Evolutionary conservation across 495 filamentous ascomycete genomes (phyloP), one percentile per base, ranked within the genome.

Genomic region (Amniculicola lignicola): DNA sequence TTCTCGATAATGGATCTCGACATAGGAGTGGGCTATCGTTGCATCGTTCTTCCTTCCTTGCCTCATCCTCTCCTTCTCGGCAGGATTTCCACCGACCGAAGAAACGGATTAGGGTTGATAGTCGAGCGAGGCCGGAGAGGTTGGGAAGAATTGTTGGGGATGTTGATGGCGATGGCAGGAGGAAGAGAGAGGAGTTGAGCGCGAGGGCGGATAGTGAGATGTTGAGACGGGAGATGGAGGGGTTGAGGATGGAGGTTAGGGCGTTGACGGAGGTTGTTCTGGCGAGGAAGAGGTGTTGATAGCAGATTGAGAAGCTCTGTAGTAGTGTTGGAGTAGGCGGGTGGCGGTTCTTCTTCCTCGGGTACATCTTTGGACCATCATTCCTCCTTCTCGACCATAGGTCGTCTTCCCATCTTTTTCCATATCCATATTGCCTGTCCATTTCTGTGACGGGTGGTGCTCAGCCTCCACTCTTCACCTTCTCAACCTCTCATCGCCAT

Each of bases 171-270:
- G n/a, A n/a, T n/a, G n/a, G n/a, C n/a, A n/a, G n/a, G n/a, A n/a
- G n/a, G n/a, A n/a, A n/a, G n/a, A 19, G 38, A 24, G 38, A 22
- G 19, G 21, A 22, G 21, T 2, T 31, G 37, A 28, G n/a, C 16
- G 36, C 12, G 38, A 24, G 33, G 40, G n/a, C n/a, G 28, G 55
- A 51, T 23, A 39, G 33, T 21, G 47, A 44, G 31, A 10, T 7
- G 11, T 40, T 59, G 39, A 46, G 41, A 27, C 6, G 15, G 1
- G 55, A 59, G 29, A 42, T 59, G 46, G 21, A 27, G 39, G 19
- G 7, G 11, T 21, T 59, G 25, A 42, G 39, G 29, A 5, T 16
- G 27, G 55, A 59, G 39, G 16, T 59, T 24, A 3, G 19, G 47
- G 18, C 16, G 37, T 40, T 59, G 48, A 45, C 19, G 24, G 38